Evolutionary conservation across 179 eudicot species (phyloP), one percentile per base, ranked within the genome.

Genomic region (Heliamphora pulchella): DNA sequence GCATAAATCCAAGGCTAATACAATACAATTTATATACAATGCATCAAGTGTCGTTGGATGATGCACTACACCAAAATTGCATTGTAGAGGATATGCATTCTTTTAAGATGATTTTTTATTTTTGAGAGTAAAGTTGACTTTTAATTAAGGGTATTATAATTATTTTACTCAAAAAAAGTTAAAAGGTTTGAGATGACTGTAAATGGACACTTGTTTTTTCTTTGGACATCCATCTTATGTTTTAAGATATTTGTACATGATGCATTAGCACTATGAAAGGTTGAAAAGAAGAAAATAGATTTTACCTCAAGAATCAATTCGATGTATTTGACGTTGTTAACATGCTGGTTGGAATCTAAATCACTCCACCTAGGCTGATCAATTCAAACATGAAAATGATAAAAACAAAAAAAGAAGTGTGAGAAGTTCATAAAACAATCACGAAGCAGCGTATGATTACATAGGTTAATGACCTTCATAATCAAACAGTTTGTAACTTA

Each of bases 261-360:
- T 41, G 44, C 66, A 80, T 8, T 9, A 74, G 74, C 65, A 39
- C n/a, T 20, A 66, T n/a, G 54, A 46, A 59, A 20, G 46, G 59
- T 48, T 10, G 58, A 31, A 55, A 50, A 61, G 51, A 64, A 67
- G 20, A 20, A 75, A 41, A 41, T 43, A 22, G 44, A 22, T 51
- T 31, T 73, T 87, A 94, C 97, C 98, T 94, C 98, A 80, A 94
- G 94, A 85, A 94, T 86, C 97, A 96, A 94, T 13, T 94, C 94
- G 74, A 94, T 86, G 86, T 94, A 94, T 84, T 94, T 94, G 75
- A 91, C 97, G 81, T 94, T 94, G 86, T 94, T 94, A 82, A 93
- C 98, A 87, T 94, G 98, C 85, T 89, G 98, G 81, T 94, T 94
- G 80, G 93, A 89, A 88, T 94, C 98, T 86, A 94, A 76, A 86